Base-by-base conservation (phyloP, 202 grass and related monocot species). In the Schoenoplectus triqueter region DNA sequence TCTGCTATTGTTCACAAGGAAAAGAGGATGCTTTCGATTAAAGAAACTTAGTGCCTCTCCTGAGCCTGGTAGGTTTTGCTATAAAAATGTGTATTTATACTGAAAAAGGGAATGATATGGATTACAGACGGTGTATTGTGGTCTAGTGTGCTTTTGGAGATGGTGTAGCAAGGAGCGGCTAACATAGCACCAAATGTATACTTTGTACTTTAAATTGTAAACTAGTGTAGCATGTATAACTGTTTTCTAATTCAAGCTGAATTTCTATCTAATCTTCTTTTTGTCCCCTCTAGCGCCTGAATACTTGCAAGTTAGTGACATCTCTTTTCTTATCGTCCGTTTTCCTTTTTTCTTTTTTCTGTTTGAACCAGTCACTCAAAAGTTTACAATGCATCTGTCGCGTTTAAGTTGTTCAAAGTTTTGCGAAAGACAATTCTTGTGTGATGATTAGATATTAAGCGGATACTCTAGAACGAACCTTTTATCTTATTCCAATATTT, bases 1-100 rank as follows among this genome's bases (percentile, higher is more conserved):
- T 79, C 20, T 61, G 56, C 21, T 40, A 78, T 31, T 78, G 8
- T 22, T 78, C 50, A 59, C 10, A 13, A 0, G 14, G 42, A 44
- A 6, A 79, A 79, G 55, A 17, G 55, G 45, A 61, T 44, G 75
- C 21, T 44, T 79, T 10, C 31, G 22, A n/a, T 60, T 44, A 61
- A 79, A 79, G 54, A 79, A 45, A 44, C 59, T 78, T 15, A 31
- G 14, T 42, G 31, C 14, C 2, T 79, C 59, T 79, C 31, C 31
- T 79, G 55, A 73, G 11, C 9, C 22, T 9, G 74, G 22, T 61
- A 6, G 31, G 31, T 45, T 56, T 79, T 79, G 55, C 39, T 40
- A 60, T 13, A 42, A 79, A 9, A 59, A 61, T 61, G 54, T 9
- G 6, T 79, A 79, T 18, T 3, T 45, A 61, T 14, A 15, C 55